Base-by-base conservation (phyloP, 306 rosid genomes). In the Dicorynia guianensis region DNA sequence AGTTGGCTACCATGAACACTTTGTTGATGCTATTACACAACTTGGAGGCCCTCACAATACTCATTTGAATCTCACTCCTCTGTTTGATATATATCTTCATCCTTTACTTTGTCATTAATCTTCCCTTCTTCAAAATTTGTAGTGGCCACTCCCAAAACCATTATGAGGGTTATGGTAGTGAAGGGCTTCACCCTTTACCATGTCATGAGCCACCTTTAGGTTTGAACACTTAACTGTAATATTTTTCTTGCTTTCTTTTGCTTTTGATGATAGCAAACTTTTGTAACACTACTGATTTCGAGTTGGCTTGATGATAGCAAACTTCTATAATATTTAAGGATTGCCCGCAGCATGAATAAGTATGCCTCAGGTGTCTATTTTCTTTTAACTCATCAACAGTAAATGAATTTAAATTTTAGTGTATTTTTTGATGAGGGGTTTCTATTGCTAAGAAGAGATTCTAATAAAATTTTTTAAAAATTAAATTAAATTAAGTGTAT, bases 141-240 rank as follows among this genome's bases (percentile, higher is more conserved):
- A 96, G 99, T 92, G 87, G 99, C 99, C 5, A 96, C 99, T 20
- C 99, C 99, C 0, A 96, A 96, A 84, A 92, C 99, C 38, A 96
- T 96, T 82, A 96, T 96, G 99, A 90, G 99, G 82, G 99, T 92
- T 39, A 96, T 96, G 99, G 96, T 98, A 71, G 99, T 96, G 81
- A 96, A 96, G 87, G 99, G 99, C 77, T 97, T 96, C 17, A 96
- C 99, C 69, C 98, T 96, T 86, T 96, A 96, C 93, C 99, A 96
- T 86, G 93, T 96, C 81, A 96, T 92, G 91, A 96, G 99, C 84
- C 99, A 96, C 33, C 99, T 96, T 43, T 98, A 96, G 99, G 99
- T 95, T 77, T 85, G 79, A 75, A 74, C 30, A 70, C 79, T 47
- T n/a, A n/a, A 50, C 67, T 40, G 42, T 71, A 53, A 33, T 42